Evolutionary conservation across 306 rosid genomes (phyloP), one percentile per base, ranked within the genome.

Genomic region (Cucurbita maxima): DNA sequence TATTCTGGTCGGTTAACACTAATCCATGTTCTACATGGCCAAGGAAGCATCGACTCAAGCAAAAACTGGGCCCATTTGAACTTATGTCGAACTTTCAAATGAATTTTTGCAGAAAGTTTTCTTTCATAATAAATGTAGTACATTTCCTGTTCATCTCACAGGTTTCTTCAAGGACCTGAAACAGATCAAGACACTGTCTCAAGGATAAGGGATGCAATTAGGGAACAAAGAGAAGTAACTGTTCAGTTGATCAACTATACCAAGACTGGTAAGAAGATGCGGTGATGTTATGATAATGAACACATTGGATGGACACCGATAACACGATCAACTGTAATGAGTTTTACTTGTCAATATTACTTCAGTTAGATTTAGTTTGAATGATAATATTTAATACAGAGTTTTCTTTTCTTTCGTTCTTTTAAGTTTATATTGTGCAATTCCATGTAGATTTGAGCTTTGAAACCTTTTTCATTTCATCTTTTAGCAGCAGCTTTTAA

Each of bases 161-260:
- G 99, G 79, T 94, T 94, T 83, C 99, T 94, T 86, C 99, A 94
- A 83, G 97, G 97, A 83, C 99, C 99, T 67, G 99, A 94, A 88
- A 89, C 97, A 68, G 99, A 94, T 81, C 88, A 80, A 64, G 83
- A 82, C 76, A 91, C 96, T 12, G 96, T 94, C 58, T 7, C 73
- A 5, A 86, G 73, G 76, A 94, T 94, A 76, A 81, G 99, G 81
- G 92, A 85, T 81, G 99, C 97, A 55, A 94, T 91, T 71, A 86
- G 84, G 81, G 97, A 91, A 75, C 96, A 89, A 72, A 88, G 84
- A 75, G 99, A 94, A 72, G 85, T 94, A 71, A 94, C 99, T 64
- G 99, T 94, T 82, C 99, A 94, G 88, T 82, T 91, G 85, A 94
- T 94, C 79, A 94, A 94, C 81, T 91, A 91, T 82, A 91, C 97